Evolutionary conservation across 2,329 filamentous ascomycete genomes (phyloP).

Genomic region (Dothistroma septosporum): DNA sequence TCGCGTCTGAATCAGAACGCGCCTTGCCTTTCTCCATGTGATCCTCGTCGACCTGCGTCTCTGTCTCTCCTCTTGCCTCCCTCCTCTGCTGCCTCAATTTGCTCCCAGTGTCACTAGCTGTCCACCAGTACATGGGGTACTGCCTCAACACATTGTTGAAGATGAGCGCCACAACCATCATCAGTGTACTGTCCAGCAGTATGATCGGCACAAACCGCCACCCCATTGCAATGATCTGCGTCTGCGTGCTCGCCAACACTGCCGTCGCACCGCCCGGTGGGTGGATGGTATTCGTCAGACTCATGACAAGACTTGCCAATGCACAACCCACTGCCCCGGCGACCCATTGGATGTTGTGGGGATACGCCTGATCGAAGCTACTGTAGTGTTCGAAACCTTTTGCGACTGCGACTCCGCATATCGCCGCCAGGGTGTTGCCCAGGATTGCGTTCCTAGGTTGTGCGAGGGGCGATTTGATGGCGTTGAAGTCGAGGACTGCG

Average conservation of each 20-base stretch:
- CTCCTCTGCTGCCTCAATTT: constrained; percentile 24
- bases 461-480: constrained; percentile 44
- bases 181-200: constrained; percentile 40
- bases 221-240: constrained; percentile 41
- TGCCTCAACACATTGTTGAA: constrained; percentile 47
- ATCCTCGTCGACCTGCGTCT: constrained; percentile 9
- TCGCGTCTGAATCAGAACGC: constrained; percentile 12
- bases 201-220: constrained; percentile 46
- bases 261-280: constrained; percentile 50
- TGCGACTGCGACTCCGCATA: constrained; percentile 43
- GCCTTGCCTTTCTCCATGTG: constrained; percentile 12
- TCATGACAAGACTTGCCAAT: constrained; percentile 43
- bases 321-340: constrained; percentile 44
- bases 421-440: constrained; percentile 44
- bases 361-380: constrained; percentile 25
- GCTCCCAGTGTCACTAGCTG: constrained; percentile 36
- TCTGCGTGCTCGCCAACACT: constrained; percentile 42
- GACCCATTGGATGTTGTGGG: constrained; percentile 40
- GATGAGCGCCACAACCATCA: constrained; percentile 41
- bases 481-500: constrained; percentile 47
- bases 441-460: constrained; percentile 47
- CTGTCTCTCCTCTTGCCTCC: constrained; percentile 16
- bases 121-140: constrained; percentile 50
- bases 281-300: constrained; percentile 46
- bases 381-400: constrained; percentile 43